Conservation (phyloP, 2,329 filamentous ascomycete genomes). For the Orbilia blumenaviensis region DNA sequence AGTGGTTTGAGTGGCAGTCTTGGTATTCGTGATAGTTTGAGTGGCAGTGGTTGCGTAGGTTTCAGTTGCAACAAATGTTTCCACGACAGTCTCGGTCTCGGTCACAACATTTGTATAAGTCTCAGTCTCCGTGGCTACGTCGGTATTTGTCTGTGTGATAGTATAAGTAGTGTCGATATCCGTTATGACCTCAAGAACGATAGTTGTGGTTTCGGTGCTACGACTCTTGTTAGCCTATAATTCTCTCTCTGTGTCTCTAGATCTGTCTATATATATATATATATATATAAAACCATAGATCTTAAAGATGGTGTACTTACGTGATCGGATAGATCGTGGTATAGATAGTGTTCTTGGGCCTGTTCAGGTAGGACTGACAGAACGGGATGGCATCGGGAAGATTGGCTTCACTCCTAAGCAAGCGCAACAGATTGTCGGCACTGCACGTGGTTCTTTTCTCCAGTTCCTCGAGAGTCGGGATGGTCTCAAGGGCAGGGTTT, state of each 20-base stretch:
- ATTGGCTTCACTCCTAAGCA: constrained; percentile 19
- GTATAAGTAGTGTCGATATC: constrained; percentile 14
- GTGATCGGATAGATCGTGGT: not conserved
- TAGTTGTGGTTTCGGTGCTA: constrained; percentile 18
- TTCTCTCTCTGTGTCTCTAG: no score
- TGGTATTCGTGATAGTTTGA: constrained; percentile 10
- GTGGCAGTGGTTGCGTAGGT: constrained; percentile 21
- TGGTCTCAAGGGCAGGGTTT: constrained; percentile 3
- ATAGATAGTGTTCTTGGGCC: not conserved
- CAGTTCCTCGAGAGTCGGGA: not conserved
- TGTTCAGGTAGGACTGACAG: constrained; percentile 10
- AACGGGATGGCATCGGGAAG: constrained; percentile 17
- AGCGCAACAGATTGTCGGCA: constrained; percentile 15
- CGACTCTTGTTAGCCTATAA: not conserved
- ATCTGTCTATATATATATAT: no score
- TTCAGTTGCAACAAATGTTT: constrained; percentile 19
- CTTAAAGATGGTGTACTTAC: constrained; percentile 12
- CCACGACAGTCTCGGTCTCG: constrained; percentile 6
- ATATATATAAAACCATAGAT: no score
- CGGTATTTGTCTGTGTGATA: not conserved
- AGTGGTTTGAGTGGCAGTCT: constrained; percentile 3
- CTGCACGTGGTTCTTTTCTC: constrained; percentile 14
- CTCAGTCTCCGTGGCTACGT: constrained; percentile 7
- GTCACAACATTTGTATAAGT: constrained; percentile 10
- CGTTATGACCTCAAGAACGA: constrained; percentile 7